Base-by-base conservation (phyloP, 352 stramenopile genomes). In the Globisporangium emineosum region DNA sequence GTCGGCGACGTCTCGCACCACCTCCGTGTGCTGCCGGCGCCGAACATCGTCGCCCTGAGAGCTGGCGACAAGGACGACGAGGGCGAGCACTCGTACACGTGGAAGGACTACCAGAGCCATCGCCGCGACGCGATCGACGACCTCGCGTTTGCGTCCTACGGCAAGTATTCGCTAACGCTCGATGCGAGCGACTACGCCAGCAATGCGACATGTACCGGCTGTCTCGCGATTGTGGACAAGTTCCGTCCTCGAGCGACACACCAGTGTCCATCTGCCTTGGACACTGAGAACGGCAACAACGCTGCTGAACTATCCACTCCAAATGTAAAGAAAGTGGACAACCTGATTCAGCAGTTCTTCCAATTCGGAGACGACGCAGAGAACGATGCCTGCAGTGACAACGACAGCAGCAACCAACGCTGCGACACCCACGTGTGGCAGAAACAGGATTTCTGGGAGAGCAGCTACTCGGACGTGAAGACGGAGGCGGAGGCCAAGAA, bases 111-210 rank as follows among this genome's bases (percentile, higher is more conserved):
- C 67, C 74, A 89, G 57, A 45, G 60, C n/a, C 52, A 79, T 58
- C 69, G 69, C 32, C 29, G 64, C 6, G 60, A 62, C 1, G 66
- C 70, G 25, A 72, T 91, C 29, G 72, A 91, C 50, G 60, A 58
- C 2, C 59, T 91, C 9, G 35, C 57, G 30, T 78, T 91, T 56
- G 66, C 71, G 0, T 64, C 63, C 2, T 88, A 79, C 47, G 80
- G 83, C 42, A 88, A 88, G 65, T 91, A 91, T 66, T 37, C 73
- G 3, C 69, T 91, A 29, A 45, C 70, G 13, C 30, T 90, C 21
- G 65, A 67, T 10, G 80, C 83, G 13, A 67, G 67, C 30, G 80
- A 89, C 57, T 86, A 86, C 55, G 71, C 62, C 8, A 66, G 52
- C 0, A 65, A 73, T 9, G 68, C 80, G 1, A 76, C 68, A 40